Evolutionary conservation across 108 stramenopile species (phyloP), one percentile per base, ranked within the genome.

Genomic region (Pseudonitzschia multiseries): DNA sequence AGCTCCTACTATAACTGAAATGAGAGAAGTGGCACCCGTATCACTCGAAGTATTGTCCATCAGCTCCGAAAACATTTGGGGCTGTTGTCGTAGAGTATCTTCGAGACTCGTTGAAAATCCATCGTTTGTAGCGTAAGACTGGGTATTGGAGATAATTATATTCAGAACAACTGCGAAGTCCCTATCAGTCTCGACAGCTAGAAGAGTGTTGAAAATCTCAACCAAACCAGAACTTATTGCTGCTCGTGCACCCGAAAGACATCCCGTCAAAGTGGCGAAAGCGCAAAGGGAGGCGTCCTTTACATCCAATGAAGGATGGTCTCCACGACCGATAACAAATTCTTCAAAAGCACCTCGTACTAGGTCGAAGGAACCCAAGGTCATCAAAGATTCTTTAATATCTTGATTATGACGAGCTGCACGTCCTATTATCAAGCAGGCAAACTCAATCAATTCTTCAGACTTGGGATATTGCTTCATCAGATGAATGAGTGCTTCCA

Each of bases 271-370:
- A 24, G 70, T 48, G 9, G 70, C 64, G 40, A 77, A 56, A 17
- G 64, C 61, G 29, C 76, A 77, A 27, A 77, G 59, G 10, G 60
- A 64, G 2, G 69, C 60, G 29, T 77, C 70, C 27, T 77, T 77
- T n/a, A 71, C 64, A 21, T 62, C 69, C 42, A 65, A 28, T 20
- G 63, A 66, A 5, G 63, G 54, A 28, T 57, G 14, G 24, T 52
- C 36, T 24, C 33, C 69, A n/a, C 53, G 52, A 22, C 31, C 36
- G 0, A 26, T 28, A 9, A 71, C 64, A 66, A 69, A 69, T 33
- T 54, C 18, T 17, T 71, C 63, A 31, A 77, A 77, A 17, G 76
- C 69, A 20, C n/a, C 24, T n/a, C n/a, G 22, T 13, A 77, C 65
- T 28, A 43, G 61, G 8, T 44, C 57, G 27, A 77, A 71, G 10